These are phyloP conservation scores for Didymellaceae sp. DNA, from an alignment of 2,329 filamentous ascomycete species.

Conservation along the genomic window DNA sequence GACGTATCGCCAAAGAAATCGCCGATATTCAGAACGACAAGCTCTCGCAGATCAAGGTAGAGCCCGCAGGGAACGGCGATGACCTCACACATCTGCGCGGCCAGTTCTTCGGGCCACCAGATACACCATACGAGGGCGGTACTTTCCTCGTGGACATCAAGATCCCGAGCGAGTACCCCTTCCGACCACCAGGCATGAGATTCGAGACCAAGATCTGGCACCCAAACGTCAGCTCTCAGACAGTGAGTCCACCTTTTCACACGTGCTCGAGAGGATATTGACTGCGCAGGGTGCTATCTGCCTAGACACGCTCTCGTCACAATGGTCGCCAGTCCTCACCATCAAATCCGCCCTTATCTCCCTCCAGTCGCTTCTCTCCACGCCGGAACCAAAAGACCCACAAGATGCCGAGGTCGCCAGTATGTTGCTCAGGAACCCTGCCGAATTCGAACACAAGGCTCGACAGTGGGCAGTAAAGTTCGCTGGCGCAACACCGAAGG, in stretches of 20 bases:
- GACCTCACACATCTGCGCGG: conserved; percentile 85
- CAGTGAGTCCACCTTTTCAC: conserved; percentile 64
- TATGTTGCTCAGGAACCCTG: conserved; percentile 82
- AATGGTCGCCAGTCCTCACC: conserved; percentile 95
- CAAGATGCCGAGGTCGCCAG: conserved; percentile 94
- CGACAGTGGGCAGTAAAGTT: conserved; percentile 89
- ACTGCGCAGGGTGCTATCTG: conserved; percentile 87
- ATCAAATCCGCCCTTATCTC: conserved; percentile 96
- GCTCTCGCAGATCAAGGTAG: conserved; percentile 76
- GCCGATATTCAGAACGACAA: conserved; percentile 76
- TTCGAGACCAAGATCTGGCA: conserved; percentile 97
- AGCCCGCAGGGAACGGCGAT: conserved; percentile 65
- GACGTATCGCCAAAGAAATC: conserved; percentile 77
- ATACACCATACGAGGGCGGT: conserved; percentile 91
- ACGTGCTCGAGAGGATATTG: conserved; percentile 20
- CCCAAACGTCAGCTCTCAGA: conserved; percentile 93
- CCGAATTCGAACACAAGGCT: conserved; percentile 80
- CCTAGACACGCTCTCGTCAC: conserved; percentile 85
- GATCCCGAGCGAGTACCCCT: conserved; percentile 89
- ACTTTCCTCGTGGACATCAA: conserved; percentile 82
- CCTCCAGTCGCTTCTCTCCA: conserved; percentile 89
- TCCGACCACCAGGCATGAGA: conserved; percentile 88
- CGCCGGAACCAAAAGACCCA: conserved; percentile 92
- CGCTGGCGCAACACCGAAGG: conserved; percentile 73
- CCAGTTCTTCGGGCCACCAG: conserved; percentile 83